Base-by-base conservation (phyloP, 768 basidiomycete species). In the Lactarius akahatsu region DNA sequence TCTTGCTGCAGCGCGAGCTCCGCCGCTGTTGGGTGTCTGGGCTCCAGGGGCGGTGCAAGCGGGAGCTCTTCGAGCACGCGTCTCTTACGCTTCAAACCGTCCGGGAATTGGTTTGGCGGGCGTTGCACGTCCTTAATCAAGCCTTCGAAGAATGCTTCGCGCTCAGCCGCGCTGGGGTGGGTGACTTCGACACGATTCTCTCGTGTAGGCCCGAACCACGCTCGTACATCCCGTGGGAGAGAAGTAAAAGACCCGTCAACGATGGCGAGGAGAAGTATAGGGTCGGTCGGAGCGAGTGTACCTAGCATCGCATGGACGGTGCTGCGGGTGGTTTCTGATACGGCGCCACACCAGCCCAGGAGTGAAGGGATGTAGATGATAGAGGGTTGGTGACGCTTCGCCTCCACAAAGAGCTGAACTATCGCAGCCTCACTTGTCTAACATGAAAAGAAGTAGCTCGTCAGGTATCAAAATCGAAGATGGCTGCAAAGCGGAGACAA, bases 311-410 rank as follows among this genome's bases (percentile, higher is more conserved):
- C 87, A 52, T 88, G 89, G 40, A 98, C 85, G 0, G 94, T 96
- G 2, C 89, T 84, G 11, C 94, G 84, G 0, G 94, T 84, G 0
- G 90, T 89, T 71, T 98, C 95, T 0, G 90, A 84, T 28, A 98
- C 85, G 2, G 94, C 87, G 0, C 87, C 80, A 69, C 90, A 91
- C 95, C 96, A 98, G 0, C 88, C 85, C 1, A 86, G 72, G 7
- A 99, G 84, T 1, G 93, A 91, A 0, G 96, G 96, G 36, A 99
- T 92, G 76, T 96, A 98, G 57, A 99, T 85, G 43, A 98, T 89
- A 0, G 94, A 95, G 0, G 97, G 97, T 71, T 96, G 95, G 74
- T 97, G 93, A 32, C 96, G 88, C 74, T 98, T 98, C 0, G 96
- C 97, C 76, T 99, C 97, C 26, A 96, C 84, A 73, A 99, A 98